phyloP scores from a whole-genome alignment of 176 grass and related monocot species.

The Cymbopogon citratus region DNA sequence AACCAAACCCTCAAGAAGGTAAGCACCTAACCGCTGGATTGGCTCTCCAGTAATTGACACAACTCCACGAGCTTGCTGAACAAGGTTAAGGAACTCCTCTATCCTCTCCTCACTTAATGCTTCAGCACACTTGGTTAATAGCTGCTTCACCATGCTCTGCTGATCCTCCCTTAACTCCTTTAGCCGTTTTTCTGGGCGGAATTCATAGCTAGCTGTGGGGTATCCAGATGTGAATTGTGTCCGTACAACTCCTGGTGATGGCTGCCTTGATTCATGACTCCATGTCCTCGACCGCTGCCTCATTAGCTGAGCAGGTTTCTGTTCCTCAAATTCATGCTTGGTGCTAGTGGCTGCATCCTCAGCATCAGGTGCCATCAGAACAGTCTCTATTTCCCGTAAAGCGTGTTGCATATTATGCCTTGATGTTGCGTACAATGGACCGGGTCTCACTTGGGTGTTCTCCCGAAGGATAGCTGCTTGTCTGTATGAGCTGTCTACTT shows the following conservation, averaged over 20 bases:
- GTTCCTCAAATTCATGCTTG: constrained; percentile 44
- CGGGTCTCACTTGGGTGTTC: constrained; percentile 37
- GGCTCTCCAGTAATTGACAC: constrained; percentile 82
- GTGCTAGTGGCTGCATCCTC: constrained; percentile 48
- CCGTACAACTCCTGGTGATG: constrained; percentile 21
- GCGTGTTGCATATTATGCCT: constrained; percentile 75
- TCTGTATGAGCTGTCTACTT: constrained; percentile 58
- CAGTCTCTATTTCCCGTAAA: constrained; percentile 82
- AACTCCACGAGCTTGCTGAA: constrained; percentile 46
- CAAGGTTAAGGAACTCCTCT: constrained; percentile 64
- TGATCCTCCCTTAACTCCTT: constrained; percentile 56
- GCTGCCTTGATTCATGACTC: constrained; percentile 53
- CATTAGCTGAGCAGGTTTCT: constrained; percentile 46
- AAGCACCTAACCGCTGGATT: constrained; percentile 76
- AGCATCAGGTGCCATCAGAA: constrained; percentile 86
- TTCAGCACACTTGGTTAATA: constrained; percentile 70
- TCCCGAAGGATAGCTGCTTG: constrained; percentile 34
- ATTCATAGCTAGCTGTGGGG: constrained; percentile 38
- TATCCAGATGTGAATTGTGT: constrained; percentile 37
- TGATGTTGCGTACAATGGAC: constrained; percentile 50
- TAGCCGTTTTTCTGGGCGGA: constrained; percentile 62
- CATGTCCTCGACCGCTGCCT: constrained; percentile 65
- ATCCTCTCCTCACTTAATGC: constrained; percentile 64
- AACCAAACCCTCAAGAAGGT: constrained; percentile 85
- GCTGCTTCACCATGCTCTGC: constrained; percentile 49